phyloP scores from a whole-genome alignment of 2,329 filamentous ascomycete species.

The Ophiostoma triangulosporum region DNA sequence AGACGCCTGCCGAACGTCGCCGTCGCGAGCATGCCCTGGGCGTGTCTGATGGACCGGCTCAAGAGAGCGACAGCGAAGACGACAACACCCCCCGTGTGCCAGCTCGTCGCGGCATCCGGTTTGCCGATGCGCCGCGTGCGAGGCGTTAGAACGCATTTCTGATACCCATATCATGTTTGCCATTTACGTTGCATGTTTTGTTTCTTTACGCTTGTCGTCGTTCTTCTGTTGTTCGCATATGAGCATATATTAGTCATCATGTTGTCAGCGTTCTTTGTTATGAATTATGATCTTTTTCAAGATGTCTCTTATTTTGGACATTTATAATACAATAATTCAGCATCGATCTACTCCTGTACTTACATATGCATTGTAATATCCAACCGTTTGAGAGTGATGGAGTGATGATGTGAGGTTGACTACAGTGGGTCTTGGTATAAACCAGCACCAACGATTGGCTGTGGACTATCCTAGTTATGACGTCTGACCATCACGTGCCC shows the following conservation, averaged over 20 bases:
- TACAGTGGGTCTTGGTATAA: not conserved
- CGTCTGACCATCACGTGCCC: conserved; percentile 6
- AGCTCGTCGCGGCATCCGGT: conserved; percentile 43
- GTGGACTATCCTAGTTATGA: not conserved
- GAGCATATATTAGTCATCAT: not conserved
- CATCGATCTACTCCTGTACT: not conserved
- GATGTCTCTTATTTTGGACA: not conserved
- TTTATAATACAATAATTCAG: not conserved
- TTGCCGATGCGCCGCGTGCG: conserved; percentile 34
- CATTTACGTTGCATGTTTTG: not conserved
- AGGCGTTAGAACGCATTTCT: not conserved
- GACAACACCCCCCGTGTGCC: conserved; percentile 42
- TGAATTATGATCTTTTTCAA: not conserved
- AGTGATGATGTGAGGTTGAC: not conserved
- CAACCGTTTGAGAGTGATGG: not conserved
- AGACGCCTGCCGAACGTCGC: conserved; percentile 63
- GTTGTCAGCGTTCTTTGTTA: not conserved
- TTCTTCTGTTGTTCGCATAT: not conserved
- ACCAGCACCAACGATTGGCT: not conserved
- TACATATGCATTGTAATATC: not conserved
- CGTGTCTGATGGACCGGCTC: conserved; percentile 24
- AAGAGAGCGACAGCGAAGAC: conserved; percentile 38
- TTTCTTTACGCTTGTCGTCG: not conserved
- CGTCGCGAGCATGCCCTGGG: conserved; percentile 63
- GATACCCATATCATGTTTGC: not conserved